Conservation (phyloP, 2,329 filamentous ascomycete genomes). For the Paracorniculantispora psalliotae region DNA sequence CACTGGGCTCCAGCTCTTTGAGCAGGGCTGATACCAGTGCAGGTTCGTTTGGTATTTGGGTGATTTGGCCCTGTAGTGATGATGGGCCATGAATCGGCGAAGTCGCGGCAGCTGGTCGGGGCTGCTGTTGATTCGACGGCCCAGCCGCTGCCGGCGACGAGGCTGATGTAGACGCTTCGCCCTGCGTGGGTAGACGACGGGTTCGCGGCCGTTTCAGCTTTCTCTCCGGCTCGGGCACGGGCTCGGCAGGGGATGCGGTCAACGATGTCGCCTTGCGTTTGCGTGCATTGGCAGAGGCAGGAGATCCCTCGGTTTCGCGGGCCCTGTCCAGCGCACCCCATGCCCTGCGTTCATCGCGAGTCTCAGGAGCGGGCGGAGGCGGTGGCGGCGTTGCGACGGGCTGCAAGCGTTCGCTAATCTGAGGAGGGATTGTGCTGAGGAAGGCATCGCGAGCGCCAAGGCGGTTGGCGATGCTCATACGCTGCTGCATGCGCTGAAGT, state of each 20-base stretch:
- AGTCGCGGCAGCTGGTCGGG: constrained; percentile 13
- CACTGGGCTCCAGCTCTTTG: constrained; percentile 74
- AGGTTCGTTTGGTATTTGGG: constrained; percentile 45
- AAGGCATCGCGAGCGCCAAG: constrained; percentile 73
- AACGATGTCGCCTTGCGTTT: constrained; percentile 71
- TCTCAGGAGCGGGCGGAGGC: constrained; percentile 53
- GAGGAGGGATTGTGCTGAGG: constrained; percentile 51
- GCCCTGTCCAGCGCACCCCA: constrained; percentile 91
- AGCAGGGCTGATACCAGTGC: constrained; percentile 83
- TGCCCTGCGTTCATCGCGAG: constrained; percentile 72
- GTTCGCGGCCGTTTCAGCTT: constrained; percentile 85
- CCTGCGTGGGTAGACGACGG: constrained; percentile 52
- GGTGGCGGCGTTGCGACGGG: constrained; percentile 29
- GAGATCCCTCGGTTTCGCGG: constrained; percentile 56
- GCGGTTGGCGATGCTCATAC: constrained; percentile 74
- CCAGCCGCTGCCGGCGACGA: constrained; percentile 27
- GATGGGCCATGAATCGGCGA: neutral
- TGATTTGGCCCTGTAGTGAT: neutral
- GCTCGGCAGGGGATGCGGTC: constrained; percentile 65
- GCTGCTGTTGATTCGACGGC: constrained; percentile 16
- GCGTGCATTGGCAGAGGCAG: constrained; percentile 47
- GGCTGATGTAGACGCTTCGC: constrained; percentile 42
- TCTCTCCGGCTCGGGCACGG: constrained; percentile 66
- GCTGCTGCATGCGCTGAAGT: constrained; percentile 73
- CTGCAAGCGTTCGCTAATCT: constrained; percentile 59